phyloP scores from a whole-genome alignment of 768 basidiomycete species.

The Boletus insuetus region DNA sequence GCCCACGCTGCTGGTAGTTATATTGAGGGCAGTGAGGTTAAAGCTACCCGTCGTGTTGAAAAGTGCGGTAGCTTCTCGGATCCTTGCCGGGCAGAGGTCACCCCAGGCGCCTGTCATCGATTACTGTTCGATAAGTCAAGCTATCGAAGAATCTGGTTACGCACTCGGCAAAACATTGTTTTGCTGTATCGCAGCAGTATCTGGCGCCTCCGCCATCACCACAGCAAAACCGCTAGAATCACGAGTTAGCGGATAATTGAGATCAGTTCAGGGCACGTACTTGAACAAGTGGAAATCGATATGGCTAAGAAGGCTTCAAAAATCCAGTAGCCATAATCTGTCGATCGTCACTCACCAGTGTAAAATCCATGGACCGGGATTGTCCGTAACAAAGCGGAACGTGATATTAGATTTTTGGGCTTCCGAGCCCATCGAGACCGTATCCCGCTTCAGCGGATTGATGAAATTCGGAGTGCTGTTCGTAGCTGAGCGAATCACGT shows the following conservation, averaged over 20 bases:
- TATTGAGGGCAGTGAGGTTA: constrained; percentile 12
- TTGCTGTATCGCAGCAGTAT: constrained; percentile 18
- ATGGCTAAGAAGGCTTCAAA: constrained; percentile 21
- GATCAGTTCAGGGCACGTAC: constrained; percentile 11
- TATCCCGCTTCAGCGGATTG: constrained; percentile 38
- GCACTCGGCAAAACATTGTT: constrained; percentile 17
- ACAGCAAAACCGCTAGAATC: constrained; percentile 30
- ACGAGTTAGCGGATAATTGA: constrained; percentile 1
- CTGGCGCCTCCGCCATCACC: constrained; percentile 28
- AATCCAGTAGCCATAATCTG: background rate
- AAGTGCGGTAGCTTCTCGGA: constrained; percentile 15
- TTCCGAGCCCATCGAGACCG: constrained; percentile 32
- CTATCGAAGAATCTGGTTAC: background rate
- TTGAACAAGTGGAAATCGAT: constrained; percentile 30
- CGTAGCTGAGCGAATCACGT: constrained; percentile 36
- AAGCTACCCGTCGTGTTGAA: constrained; percentile 21
- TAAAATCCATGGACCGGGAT: constrained; percentile 60
- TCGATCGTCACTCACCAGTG: constrained; percentile 32
- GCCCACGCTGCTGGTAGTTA: background rate
- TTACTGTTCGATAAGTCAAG: background rate
- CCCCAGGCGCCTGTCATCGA: constrained; percentile 17
- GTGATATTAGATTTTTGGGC: constrained; percentile 42
- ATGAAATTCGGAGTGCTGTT: constrained; percentile 33
- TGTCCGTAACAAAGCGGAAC: constrained; percentile 62
- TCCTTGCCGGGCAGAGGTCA: constrained; percentile 16